Evolutionary conservation across 495 filamentous ascomycete genomes (phyloP).

Genomic region (Podospora conica): DNA sequence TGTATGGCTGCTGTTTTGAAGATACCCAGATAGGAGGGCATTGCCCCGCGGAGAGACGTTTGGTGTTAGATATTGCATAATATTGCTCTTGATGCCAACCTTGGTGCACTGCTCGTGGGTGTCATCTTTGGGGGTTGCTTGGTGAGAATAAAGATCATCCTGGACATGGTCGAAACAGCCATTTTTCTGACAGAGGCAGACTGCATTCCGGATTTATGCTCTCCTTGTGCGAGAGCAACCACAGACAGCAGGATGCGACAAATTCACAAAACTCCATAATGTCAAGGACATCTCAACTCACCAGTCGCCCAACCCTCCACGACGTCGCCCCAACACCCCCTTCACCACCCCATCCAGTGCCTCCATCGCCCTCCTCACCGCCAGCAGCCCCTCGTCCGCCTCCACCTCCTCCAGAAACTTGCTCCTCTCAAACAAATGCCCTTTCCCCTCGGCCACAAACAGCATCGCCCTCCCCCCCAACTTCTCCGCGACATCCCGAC

Average conservation of each 20-base stretch:
- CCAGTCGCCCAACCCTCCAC: not conserved
- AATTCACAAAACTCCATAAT: no score
- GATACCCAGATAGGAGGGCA: not conserved
- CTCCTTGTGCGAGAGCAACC: no score
- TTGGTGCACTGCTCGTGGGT: not conserved
- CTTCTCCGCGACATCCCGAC: not conserved
- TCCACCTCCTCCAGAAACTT: slow-evolving; percentile 11
- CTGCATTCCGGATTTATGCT: no score
- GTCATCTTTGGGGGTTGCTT: no score
- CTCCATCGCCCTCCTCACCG: slow-evolving; percentile 8
- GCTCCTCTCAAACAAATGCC: slow-evolving; percentile 17
- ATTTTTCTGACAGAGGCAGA: no score
- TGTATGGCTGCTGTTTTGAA: not conserved
- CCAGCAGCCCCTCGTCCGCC: not conserved
- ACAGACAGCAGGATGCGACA: no score
- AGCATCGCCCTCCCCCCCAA: slow-evolving; percentile 12
- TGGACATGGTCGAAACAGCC: no score
- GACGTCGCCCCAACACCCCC: not conserved
- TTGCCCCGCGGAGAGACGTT: not conserved
- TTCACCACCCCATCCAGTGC: slow-evolving; percentile 9
- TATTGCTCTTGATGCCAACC: not conserved
- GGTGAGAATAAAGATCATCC: no score
- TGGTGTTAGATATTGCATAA: not conserved
- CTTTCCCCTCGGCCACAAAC: slow-evolving; percentile 11
- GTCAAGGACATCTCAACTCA: not conserved